These are phyloP conservation scores for Rhexocercosporidium sp. DNA, from an alignment of 2,329 filamentous ascomycete species.

Conservation along the genomic window DNA sequence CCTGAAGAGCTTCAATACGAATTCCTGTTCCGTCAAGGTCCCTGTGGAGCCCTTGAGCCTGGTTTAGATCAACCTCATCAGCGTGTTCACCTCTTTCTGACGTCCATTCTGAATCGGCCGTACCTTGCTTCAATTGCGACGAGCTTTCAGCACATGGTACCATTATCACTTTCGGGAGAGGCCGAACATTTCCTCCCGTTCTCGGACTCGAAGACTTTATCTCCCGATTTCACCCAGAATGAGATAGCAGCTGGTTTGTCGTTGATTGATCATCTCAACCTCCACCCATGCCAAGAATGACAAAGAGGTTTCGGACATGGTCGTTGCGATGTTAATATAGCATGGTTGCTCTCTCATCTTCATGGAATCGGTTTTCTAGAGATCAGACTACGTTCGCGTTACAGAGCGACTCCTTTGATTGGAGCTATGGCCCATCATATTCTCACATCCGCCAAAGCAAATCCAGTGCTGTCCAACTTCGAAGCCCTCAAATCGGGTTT, in stretches of 20 bases:
- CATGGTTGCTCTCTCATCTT: too few relatives aligned
- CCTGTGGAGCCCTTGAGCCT: too few relatives aligned
- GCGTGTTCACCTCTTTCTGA: background rate
- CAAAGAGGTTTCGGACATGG: too few relatives aligned
- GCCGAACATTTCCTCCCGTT: background rate
- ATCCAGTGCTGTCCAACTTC: too few relatives aligned
- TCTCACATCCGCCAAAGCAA: too few relatives aligned
- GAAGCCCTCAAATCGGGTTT: too few relatives aligned
- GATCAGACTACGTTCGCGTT: too few relatives aligned
- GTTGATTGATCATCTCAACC: background rate
- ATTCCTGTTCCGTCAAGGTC: background rate
- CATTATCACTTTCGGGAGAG: background rate
- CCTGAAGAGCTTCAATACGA: background rate
- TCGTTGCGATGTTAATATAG: too few relatives aligned
- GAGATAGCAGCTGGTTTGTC: background rate
- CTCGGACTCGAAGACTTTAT: background rate
- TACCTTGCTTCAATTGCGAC: background rate
- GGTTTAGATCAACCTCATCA: background rate
- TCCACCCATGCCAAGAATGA: too few relatives aligned
- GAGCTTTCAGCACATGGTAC: background rate
- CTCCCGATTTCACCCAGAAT: background rate
- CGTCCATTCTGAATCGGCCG: background rate
- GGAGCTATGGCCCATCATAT: too few relatives aligned
- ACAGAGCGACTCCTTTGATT: too few relatives aligned
- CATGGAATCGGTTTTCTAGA: too few relatives aligned